These are phyloP conservation scores for Tricholoma furcatifolium DNA, from an alignment of 768 basidiomycete species.

Conservation along the genomic window DNA sequence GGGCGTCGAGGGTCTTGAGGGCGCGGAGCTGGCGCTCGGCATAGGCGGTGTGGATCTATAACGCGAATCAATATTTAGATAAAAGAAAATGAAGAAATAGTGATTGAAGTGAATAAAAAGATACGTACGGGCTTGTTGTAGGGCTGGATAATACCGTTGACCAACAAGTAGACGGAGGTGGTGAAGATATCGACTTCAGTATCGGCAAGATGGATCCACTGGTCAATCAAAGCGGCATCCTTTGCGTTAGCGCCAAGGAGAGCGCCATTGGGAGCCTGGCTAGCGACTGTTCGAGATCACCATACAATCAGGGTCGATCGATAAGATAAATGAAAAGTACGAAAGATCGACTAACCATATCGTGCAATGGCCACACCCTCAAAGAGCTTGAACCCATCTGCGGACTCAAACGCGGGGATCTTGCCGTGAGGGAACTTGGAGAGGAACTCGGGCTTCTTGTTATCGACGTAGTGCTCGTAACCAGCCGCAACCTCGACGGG, in stretches of 20 bases:
- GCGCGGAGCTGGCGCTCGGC: constrained; percentile 54
- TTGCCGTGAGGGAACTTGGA: constrained; percentile 80
- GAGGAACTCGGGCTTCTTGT: constrained; percentile 68
- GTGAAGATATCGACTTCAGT: constrained; percentile 50
- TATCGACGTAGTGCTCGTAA: constrained; percentile 64
- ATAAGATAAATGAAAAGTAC: constrained; percentile 30
- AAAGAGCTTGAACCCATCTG: constrained; percentile 75
- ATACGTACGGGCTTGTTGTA: constrained; percentile 81
- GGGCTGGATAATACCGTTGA: constrained; percentile 46
- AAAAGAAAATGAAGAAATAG: not conserved
- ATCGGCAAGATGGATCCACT: constrained; percentile 82
- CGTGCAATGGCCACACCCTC: constrained; percentile 82
- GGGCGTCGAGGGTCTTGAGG: constrained; percentile 68
- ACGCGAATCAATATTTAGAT: not conserved
- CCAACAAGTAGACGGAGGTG: constrained; percentile 38
- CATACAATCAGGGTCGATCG: constrained; percentile 22
- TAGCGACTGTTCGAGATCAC: constrained; percentile 54
- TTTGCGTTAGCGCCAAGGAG: constrained; percentile 67
- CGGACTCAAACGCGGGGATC: constrained; percentile 78
- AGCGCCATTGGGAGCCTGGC: constrained; percentile 71
- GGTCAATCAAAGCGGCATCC: constrained; percentile 76
- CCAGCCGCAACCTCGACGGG: constrained; percentile 49
- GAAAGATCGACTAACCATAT: constrained; percentile 70
- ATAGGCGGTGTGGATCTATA: constrained; percentile 55
- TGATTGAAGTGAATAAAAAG: constrained; percentile 1